These are phyloP conservation scores for Phytophthora hybrid DNA, from an alignment of 352 stramenopile genomes.

Conservation along the genomic window DNA sequence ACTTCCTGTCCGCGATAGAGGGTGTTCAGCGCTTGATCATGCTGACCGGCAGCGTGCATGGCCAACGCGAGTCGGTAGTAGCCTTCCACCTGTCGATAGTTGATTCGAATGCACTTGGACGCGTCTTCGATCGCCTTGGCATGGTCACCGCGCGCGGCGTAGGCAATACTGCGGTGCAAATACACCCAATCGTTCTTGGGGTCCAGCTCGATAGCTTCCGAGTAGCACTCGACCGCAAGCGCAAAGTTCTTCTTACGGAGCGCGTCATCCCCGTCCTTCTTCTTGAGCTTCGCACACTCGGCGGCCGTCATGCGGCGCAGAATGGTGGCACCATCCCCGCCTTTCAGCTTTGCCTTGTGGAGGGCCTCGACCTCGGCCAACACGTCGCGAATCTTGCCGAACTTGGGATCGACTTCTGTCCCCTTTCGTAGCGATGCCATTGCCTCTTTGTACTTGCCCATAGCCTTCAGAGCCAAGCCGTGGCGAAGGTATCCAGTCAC, in stretches of 20 bases:
- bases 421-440: constrained; percentile 72
- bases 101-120: constrained; percentile 66
- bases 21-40: constrained; percentile 61
- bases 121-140: constrained; percentile 58
- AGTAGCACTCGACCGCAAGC: constrained; percentile 56
- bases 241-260: constrained; percentile 62
- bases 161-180: constrained; percentile 63
- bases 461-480: constrained; percentile 89
- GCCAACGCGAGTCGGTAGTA: constrained; percentile 66
- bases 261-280: constrained; percentile 57
- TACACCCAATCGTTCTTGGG: constrained; percentile 63
- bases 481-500: constrained; percentile 94
- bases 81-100: constrained; percentile 64
- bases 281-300: constrained; percentile 41
- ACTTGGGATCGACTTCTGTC: constrained; percentile 78
- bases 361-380: constrained; percentile 62
- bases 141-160: constrained; percentile 47
- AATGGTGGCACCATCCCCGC: constrained; percentile 9
- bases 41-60: constrained; percentile 51
- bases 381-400: constrained; percentile 64
- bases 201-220: constrained; percentile 56
- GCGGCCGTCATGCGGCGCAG: constrained; percentile 40
- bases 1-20: constrained; percentile 65
- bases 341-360: constrained; percentile 29
- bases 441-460: constrained; percentile 81